Percentiles rank a stretch among this genome's conserved stretches.
Evolutionary conservation across 495 filamentous ascomycete genomes (phyloP).

Genomic region (Annulohypoxylon stygium): DNA sequence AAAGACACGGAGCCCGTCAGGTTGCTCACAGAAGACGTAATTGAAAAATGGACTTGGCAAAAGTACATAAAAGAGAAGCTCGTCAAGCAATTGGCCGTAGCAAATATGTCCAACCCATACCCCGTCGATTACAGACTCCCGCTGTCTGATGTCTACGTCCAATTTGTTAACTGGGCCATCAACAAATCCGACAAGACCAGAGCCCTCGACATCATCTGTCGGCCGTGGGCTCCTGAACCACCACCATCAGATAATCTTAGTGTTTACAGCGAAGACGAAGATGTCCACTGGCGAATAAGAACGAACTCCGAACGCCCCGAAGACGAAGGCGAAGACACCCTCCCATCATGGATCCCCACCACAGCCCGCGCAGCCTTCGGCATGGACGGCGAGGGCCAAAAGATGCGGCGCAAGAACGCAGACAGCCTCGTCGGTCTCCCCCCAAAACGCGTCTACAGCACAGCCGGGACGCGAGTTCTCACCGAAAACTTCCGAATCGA

Average conservation of each 20-base stretch:
- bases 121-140: slow-evolving; percentile 51
- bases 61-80: slow-evolving; percentile 23
- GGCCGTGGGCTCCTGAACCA: slow-evolving; percentile 48
- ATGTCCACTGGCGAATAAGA: slow-evolving; percentile 4
- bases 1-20: slow-evolving; percentile 41
- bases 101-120: slow-evolving; percentile 37
- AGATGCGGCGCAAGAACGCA: slow-evolving; percentile 54
- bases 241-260: neutral
- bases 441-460: slow-evolving; percentile 49
- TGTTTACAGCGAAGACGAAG: slow-evolving; percentile 5
- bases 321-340: slow-evolving; percentile 17
- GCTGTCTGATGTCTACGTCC: slow-evolving; percentile 51
- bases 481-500: slow-evolving; percentile 47
- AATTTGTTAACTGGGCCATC: slow-evolving; percentile 52
- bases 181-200: slow-evolving; percentile 33
- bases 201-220: slow-evolving; percentile 52
- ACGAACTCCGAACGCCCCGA: neutral
- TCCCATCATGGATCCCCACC: slow-evolving; percentile 44
- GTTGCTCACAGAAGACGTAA: neutral
- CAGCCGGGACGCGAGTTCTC: slow-evolving; percentile 38
- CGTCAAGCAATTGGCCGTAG: slow-evolving; percentile 9
- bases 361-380: slow-evolving; percentile 33
- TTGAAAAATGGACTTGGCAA: slow-evolving; percentile 22
- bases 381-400: slow-evolving; percentile 16
- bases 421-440: slow-evolving; percentile 57